phyloP scores from a whole-genome alignment of 2,329 filamentous ascomycete species.

The Talaromyces islandicus region DNA sequence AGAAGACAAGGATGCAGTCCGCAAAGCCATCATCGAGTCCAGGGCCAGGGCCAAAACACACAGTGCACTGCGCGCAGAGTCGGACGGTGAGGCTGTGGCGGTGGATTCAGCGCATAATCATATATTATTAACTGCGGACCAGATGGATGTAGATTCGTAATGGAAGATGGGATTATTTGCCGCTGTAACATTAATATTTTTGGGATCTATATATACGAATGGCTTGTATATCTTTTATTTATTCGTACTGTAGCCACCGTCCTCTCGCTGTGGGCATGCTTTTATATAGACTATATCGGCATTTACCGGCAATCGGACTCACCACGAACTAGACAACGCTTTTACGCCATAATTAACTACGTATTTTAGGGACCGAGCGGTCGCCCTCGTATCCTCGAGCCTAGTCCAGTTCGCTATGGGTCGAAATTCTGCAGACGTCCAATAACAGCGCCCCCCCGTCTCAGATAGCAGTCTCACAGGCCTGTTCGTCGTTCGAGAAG shows the following conservation, averaged over 20 bases:
- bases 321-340: too few species aligned
- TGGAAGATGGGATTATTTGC: not conserved
- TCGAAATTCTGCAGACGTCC: not conserved
- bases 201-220: not conserved
- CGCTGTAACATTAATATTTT: not conserved
- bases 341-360: too few species aligned
- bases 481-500: too few species aligned
- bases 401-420: not conserved
- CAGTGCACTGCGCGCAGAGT: not conserved
- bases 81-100: not conserved
- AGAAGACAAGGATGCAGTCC: conserved; percentile 67
- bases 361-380: too few species aligned
- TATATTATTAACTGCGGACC: not conserved
- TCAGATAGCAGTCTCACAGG: not conserved
- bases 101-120: not conserved
- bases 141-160: not conserved
- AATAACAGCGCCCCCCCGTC: not conserved
- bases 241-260: not conserved
- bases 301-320: not conserved
- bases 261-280: too few species aligned
- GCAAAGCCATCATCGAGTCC: conserved; percentile 77
- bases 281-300: too few species aligned
- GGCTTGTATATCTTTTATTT: not conserved
- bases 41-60: conserved; percentile 56
- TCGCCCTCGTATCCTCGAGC: not conserved